phyloP scores from a whole-genome alignment of 768 basidiomycete species.

The Rubroboletus pulcherrimus region DNA sequence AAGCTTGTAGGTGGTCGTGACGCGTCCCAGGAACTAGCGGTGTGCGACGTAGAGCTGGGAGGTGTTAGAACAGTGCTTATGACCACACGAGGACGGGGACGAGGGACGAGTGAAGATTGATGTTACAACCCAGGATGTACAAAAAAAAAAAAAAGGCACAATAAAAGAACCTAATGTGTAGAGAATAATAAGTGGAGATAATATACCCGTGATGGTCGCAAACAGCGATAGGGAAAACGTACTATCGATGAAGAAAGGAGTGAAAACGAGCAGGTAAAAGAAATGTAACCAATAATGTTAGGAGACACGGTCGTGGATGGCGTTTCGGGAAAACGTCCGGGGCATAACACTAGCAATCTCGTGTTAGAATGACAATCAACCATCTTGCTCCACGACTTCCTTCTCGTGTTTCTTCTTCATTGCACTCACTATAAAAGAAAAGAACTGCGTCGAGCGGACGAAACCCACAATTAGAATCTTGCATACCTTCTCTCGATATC shows the following conservation, averaged over 20 bases:
- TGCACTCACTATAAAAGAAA: constrained; percentile 55
- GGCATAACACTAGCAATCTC: not conserved
- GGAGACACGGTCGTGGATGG: not conserved
- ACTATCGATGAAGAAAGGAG: not conserved
- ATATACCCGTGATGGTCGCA: constrained; percentile 8
- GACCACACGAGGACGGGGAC: not conserved
- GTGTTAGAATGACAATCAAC: constrained; percentile 7
- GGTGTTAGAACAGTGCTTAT: not conserved
- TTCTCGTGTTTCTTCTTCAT: constrained; percentile 82
- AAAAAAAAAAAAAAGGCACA: not conserved
- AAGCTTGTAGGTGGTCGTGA: not conserved
- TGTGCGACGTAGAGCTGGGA: not conserved
- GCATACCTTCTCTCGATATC: constrained; percentile 80
- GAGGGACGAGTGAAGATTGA: not conserved
- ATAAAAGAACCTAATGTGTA: constrained; percentile 17
- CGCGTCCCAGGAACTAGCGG: not conserved
- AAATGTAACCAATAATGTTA: constrained; percentile 22
- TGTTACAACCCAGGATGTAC: constrained; percentile 3
- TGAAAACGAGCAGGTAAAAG: not conserved
- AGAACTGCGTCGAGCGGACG: not conserved
- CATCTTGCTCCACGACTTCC: constrained; percentile 62
- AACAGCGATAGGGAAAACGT: not conserved
- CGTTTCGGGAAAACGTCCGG: not conserved
- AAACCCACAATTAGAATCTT: not conserved
- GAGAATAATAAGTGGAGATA: constrained; percentile 13